Evolutionary conservation across 768 basidiomycete genomes (phyloP).

Genomic region (button mushroom (Agaricus bisporus)): DNA sequence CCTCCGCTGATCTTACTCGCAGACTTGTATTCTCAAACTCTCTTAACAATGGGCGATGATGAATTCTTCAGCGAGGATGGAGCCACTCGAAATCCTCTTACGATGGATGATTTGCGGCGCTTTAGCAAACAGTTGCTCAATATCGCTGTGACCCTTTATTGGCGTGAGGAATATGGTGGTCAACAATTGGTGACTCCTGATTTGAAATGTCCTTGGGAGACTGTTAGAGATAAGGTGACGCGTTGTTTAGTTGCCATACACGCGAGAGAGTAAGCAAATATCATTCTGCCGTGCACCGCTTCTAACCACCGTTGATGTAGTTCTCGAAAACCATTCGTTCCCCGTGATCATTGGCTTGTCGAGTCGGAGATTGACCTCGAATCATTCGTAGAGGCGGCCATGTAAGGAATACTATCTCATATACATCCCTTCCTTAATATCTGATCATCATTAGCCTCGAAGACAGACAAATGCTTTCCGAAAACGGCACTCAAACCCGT

Average conservation of each 20-base stretch:
- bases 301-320: constrained; percentile 31
- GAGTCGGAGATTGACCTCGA: constrained; percentile 38
- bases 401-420: constrained; percentile 34
- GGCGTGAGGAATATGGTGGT: constrained; percentile 34
- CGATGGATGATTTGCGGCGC: constrained; percentile 70
- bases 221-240: constrained; percentile 70
- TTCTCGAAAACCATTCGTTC: constrained; percentile 79
- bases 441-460: constrained; percentile 44
- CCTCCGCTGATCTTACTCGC: constrained; percentile 70
- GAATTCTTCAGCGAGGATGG: constrained; percentile 70
- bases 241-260: constrained; percentile 77
- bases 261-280: constrained; percentile 70
- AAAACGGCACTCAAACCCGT: constrained; percentile 12
- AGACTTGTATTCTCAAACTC: constrained; percentile 76
- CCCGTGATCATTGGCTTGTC: constrained; percentile 80
- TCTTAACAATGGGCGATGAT: constrained; percentile 93
- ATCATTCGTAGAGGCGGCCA: constrained; percentile 81
- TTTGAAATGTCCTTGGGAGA: constrained; percentile 53
- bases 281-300: background rate
- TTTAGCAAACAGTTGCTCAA: constrained; percentile 79
- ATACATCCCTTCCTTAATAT: background rate
- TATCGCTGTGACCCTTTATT: constrained; percentile 71
- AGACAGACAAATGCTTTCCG: constrained; percentile 42
- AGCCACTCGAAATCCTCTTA: constrained; percentile 65
- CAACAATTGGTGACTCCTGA: constrained; percentile 15